Evolutionary conservation across 2,329 filamentous ascomycete species (phyloP).

Genomic region (Fusarium scirpi): DNA sequence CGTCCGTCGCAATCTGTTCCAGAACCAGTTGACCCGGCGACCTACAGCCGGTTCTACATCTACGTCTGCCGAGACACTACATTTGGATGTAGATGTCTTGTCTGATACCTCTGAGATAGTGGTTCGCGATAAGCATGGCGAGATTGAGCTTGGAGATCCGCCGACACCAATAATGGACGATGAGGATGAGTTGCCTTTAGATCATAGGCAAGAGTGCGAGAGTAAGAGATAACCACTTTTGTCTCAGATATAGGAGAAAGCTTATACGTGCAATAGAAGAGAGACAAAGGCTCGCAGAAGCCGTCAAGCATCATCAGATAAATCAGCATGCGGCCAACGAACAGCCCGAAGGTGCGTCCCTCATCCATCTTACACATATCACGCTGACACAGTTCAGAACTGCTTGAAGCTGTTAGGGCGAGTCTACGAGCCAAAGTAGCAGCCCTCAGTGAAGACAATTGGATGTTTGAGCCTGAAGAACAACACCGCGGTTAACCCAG

Average conservation of each 20-base stretch:
- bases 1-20: slow-evolving; percentile 65
- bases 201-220: slow-evolving; percentile 69
- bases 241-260: not conserved
- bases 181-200: slow-evolving; percentile 66
- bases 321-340: slow-evolving; percentile 67
- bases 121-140: slow-evolving; percentile 71
- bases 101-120: slow-evolving; percentile 68
- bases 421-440: slow-evolving; percentile 79
- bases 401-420: slow-evolving; percentile 75
- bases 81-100: slow-evolving; percentile 61
- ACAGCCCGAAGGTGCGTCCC: slow-evolving; percentile 71
- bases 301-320: slow-evolving; percentile 70
- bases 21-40: slow-evolving; percentile 68
- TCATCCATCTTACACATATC: not conserved
- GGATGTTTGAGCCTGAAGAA: slow-evolving; percentile 87
- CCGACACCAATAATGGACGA: slow-evolving; percentile 66
- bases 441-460: slow-evolving; percentile 83
- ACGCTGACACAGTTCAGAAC: slow-evolving; percentile 61
- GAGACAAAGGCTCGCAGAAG: slow-evolving; percentile 69
- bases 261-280: slow-evolving; percentile 59
- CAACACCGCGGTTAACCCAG: slow-evolving; percentile 54
- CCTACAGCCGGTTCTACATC: slow-evolving; percentile 60
- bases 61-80: slow-evolving; percentile 59
- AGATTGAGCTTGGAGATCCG: slow-evolving; percentile 70
- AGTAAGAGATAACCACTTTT: slow-evolving; percentile 53